Conservation (phyloP, 2,329 filamentous ascomycete genomes). For the Furcasterigmium furcatum region DNA sequence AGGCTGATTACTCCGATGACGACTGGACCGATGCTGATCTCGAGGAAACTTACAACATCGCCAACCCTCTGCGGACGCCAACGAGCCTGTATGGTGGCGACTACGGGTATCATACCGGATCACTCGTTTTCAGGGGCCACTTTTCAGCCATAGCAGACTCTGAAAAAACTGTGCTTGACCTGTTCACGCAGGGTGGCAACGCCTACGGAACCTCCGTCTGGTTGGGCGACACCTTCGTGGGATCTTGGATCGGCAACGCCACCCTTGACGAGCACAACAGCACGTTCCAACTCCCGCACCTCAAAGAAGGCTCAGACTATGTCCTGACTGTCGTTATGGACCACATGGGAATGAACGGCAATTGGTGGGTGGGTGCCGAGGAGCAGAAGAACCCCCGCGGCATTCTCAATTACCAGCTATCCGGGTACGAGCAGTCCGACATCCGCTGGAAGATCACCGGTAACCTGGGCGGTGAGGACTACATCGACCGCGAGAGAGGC, state of each 20-base stretch:
- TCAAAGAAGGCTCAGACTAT: constrained; percentile 48
- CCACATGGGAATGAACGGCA: constrained; percentile 65
- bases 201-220: constrained; percentile 64
- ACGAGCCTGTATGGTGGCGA: constrained; percentile 62
- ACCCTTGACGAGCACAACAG: constrained; percentile 42
- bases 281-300: constrained; percentile 50
- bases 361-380: constrained; percentile 53
- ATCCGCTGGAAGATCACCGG: constrained; percentile 61
- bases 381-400: constrained; percentile 56
- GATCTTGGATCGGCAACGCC: constrained; percentile 56
- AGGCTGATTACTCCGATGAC: constrained; percentile 27
- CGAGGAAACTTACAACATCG: constrained; percentile 17
- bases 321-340: constrained; percentile 66
- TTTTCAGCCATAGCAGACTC: constrained; percentile 47
- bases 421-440: constrained; percentile 38
- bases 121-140: constrained; percentile 62
- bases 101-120: constrained; percentile 67
- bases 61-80: constrained; percentile 48
- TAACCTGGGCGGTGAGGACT: constrained; percentile 57
- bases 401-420: constrained; percentile 53
- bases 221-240: constrained; percentile 58
- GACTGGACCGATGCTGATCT: constrained; percentile 40
- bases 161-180: constrained; percentile 33
- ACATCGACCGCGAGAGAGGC: constrained; percentile 50
- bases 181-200: constrained; percentile 59